Evolutionary conservation across 352 stramenopile genomes (phyloP), one percentile per base, ranked within the genome.

Genomic region (Phytophthora sp.): DNA sequence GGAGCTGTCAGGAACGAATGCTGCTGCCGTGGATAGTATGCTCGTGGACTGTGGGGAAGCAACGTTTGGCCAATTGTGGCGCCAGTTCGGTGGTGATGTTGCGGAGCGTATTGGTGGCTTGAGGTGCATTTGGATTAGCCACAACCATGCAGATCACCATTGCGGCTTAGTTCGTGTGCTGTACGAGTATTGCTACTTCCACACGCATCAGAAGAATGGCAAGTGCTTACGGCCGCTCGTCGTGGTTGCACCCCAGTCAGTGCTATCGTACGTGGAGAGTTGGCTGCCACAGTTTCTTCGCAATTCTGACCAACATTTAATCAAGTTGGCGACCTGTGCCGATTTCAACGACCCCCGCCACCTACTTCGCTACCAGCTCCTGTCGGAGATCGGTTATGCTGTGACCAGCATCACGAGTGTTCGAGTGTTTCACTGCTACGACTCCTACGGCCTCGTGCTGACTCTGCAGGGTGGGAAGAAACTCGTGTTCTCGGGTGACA

Each of bases 101-200:
- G 35, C 47, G 12, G 67, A 64, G 9, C 89, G 77, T 9, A 73
- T 94, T 12, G 74, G 56, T 54, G 64, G 74, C 0, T 36, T 98
- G 31, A 87, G 90, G 29, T 96, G 94, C 31, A 88, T 98, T 46
- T 99, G 95, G 95, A 98, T 99, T 49, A 98, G 93, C 4, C 97
- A 99, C 67, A 95, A 96, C 31, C 97, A 99, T 66, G 96, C 96
- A 0, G 97, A 99, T 63, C 97, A 99, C 69, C 95, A 99, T 71
- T 93, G 98, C 23, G 97, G 97, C 18, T 68, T 99, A 11, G 73
- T 98, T n/a, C 82, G 92, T 7, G 75, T 99, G 3, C 69, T 99
- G 29, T 69, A 82, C 57, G 79, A 89, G 26, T 90, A 79, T 24
- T 69, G 77, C 21, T 56, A 68, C 13, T 75, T 76, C 38, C 60